Conservation (phyloP, 2,329 filamentous ascomycete genomes). For the Ramularia endophylla region DNA sequence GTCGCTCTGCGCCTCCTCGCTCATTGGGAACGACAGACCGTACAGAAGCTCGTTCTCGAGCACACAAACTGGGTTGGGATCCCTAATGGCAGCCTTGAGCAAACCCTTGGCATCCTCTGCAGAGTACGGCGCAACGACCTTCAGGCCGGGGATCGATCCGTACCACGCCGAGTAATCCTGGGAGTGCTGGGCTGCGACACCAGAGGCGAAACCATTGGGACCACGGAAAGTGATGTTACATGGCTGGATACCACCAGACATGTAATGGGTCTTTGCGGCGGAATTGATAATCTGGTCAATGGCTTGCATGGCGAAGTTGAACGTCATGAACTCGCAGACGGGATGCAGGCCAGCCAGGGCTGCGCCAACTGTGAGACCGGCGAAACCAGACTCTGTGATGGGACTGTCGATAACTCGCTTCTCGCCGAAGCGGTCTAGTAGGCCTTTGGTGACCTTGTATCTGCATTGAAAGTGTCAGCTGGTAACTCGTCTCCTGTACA, state of each 20-base stretch:
- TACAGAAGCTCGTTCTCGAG: conserved; percentile 64
- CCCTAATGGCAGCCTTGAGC: conserved; percentile 93
- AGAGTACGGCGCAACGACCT: conserved; percentile 95
- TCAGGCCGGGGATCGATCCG: conserved; percentile 93
- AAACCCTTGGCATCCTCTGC: conserved; percentile 98
- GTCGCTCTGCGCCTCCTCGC: conserved; percentile 87
- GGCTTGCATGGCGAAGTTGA: conserved; percentile 99
- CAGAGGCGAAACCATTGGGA: conserved; percentile 93
- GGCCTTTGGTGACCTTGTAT: conserved; percentile 99
- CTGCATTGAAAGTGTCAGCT: conserved; percentile 41
- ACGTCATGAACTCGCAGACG: conserved; percentile 99
- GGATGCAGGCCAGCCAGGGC: conserved; percentile 92
- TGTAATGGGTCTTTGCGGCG: conserved; percentile 97
- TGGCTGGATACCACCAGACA: conserved; percentile 98
- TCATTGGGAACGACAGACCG: conserved; percentile 94
- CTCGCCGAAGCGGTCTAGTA: conserved; percentile 93
- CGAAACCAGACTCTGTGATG: conserved; percentile 96
- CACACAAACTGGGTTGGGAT: conserved; percentile 90
- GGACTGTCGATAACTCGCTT: conserved; percentile 97
- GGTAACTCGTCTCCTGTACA: no score
- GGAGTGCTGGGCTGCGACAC: conserved; percentile 96
- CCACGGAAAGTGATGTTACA: conserved; percentile 99
- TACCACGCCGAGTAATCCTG: conserved; percentile 99
- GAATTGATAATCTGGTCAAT: conserved; percentile 99
- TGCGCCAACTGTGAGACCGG: conserved; percentile 87